Base-by-base conservation (phyloP, 2,329 filamentous ascomycete species). In the Calonectria fujianensis region DNA sequence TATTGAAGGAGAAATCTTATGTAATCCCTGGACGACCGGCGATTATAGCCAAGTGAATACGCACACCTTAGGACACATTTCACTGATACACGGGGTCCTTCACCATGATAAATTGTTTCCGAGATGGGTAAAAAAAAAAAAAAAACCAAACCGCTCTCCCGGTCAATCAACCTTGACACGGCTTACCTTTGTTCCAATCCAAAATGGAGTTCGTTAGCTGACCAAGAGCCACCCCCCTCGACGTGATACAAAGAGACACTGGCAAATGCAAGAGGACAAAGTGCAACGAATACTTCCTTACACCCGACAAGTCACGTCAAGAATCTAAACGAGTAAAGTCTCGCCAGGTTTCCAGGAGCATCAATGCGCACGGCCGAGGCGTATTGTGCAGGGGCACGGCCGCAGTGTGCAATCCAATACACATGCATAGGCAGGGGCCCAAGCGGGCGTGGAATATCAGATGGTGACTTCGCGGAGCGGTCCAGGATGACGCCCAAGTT, bases 51-150 rank as follows among this genome's bases (percentile, higher is more conserved):
- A 5, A 24, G 45, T 11, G 9, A 48, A 24, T 5, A 48, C 45
- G 13, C 20, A 11, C 11, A n/a, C 9, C 9, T n/a, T 24, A 11
- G 13, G 45, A 24, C n/a, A 24, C 13, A 6, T n/a, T 45, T n/a
- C 45, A 24, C 10, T 13, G n/a, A 48, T 13, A 13, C 20, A 10
- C 24, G n/a, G 45, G 13, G 9, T 5, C 9, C 3, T 48, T 24
- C 10, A 24, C 45, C 3, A 11, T 48, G 11, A 13, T 48, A n/a
- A 24, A 24, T 48, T 48, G n/a, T 48, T 48, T 48, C 45, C n/a
- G 2, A 13, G 4, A 24, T 13, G 9, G 13, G 3, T 3, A 48
- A n/a, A n/a, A 2, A n/a, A 13, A n/a, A 2, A n/a, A 13, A 13
- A 2, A 5, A 5, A 48, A 24, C 20, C 45, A 48, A 48, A 24